Conservation (phyloP, 2,329 filamentous ascomycete species). For the Fusarium goolgardi region DNA sequence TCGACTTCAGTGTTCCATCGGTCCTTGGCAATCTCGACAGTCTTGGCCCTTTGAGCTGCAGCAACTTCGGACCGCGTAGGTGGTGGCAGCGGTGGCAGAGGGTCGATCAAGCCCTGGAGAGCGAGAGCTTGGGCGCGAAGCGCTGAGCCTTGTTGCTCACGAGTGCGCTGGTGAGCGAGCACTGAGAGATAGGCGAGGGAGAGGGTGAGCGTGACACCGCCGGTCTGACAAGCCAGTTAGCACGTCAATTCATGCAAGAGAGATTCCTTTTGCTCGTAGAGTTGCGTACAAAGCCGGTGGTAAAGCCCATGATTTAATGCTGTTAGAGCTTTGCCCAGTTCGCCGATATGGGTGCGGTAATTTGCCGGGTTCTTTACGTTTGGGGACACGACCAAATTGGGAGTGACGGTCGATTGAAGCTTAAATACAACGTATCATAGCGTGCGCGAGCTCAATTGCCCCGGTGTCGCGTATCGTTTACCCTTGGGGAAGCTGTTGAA, state of each 20-base stretch:
- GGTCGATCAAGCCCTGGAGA: constrained; percentile 64
- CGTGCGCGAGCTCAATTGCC: constrained; percentile 48
- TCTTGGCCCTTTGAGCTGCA: constrained; percentile 63
- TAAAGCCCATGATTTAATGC: constrained; percentile 72
- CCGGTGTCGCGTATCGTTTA: constrained; percentile 35
- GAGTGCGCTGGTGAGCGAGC: constrained; percentile 75
- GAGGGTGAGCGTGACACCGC: constrained; percentile 80
- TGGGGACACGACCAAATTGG: constrained; percentile 39
- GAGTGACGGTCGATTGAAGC: constrained; percentile 29
- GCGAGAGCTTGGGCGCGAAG: constrained; percentile 68
- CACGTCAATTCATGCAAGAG: background rate
- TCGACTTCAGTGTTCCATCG: constrained; percentile 82
- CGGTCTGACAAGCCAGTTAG: constrained; percentile 63
- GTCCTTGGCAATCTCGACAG: constrained; percentile 77
- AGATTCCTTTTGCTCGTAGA: background rate
- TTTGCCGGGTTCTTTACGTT: constrained; percentile 39
- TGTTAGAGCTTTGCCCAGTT: constrained; percentile 43
- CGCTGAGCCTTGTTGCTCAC: constrained; percentile 67
- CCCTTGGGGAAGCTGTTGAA: constrained; percentile 31
- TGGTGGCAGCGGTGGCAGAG: constrained; percentile 59
- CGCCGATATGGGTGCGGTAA: constrained; percentile 49
- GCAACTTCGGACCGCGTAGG: constrained; percentile 64
- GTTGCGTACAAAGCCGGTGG: constrained; percentile 75
- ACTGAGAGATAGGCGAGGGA: constrained; percentile 78
- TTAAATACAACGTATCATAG: constrained; percentile 50